Evolutionary conservation across 2,329 filamentous ascomycete species (phyloP).

Genomic region (Colletotrichum kahawae): DNA sequence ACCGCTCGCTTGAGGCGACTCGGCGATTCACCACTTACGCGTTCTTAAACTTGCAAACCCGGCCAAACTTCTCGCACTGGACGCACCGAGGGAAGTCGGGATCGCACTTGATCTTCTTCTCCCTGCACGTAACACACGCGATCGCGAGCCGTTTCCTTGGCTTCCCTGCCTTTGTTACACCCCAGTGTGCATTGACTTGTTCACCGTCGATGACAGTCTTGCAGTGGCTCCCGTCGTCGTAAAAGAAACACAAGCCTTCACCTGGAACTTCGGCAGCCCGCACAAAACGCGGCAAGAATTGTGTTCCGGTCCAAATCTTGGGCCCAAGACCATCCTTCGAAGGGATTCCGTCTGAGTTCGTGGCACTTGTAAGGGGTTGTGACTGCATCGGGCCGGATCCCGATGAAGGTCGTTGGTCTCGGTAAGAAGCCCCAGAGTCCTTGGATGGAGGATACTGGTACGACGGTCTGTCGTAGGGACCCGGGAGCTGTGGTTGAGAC

Average conservation of each 20-base stretch:
- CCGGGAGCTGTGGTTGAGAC: slow-evolving; percentile 31
- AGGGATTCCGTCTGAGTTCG: slow-evolving; percentile 46
- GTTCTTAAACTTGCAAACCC: slow-evolving; percentile 83
- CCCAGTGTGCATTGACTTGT: slow-evolving; percentile 88
- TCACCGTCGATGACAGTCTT: slow-evolving; percentile 86
- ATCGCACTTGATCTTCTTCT: slow-evolving; percentile 98
- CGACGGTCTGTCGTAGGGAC: slow-evolving; percentile 38
- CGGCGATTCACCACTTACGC: slow-evolving; percentile 67
- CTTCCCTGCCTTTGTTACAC: slow-evolving; percentile 92
- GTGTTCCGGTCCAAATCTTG: slow-evolving; percentile 73
- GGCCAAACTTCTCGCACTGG: slow-evolving; percentile 90
- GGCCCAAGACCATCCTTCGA: slow-evolving; percentile 67
- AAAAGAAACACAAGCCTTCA: slow-evolving; percentile 83
- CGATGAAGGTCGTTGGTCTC: slow-evolving; percentile 29
- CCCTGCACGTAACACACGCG: slow-evolving; percentile 89
- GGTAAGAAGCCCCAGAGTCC: slow-evolving; percentile 30
- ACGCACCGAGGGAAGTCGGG: slow-evolving; percentile 86
- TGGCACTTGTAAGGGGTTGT: slow-evolving; percentile 31
- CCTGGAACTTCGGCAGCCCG: slow-evolving; percentile 72
- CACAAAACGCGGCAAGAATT: slow-evolving; percentile 71
- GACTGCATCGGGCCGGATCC: slow-evolving; percentile 30
- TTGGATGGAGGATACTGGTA: slow-evolving; percentile 42
- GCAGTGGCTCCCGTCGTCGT: slow-evolving; percentile 84
- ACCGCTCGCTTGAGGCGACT: background rate
- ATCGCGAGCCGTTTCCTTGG: slow-evolving; percentile 89